Evolutionary conservation across 1,139 yeast species (phyloP).

Genomic region (Geotrichum fermentans): DNA sequence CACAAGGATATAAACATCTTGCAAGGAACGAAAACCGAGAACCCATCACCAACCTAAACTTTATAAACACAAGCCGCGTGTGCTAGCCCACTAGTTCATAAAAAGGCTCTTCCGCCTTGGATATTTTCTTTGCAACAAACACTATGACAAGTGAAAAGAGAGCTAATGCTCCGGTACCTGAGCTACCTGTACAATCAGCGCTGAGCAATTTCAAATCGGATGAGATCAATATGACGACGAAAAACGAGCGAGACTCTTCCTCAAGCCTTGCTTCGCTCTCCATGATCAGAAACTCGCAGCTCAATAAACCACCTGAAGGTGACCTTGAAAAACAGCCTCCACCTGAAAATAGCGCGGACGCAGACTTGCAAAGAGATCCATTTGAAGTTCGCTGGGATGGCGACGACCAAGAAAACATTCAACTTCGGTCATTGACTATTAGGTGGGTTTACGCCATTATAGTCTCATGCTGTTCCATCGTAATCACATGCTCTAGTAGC

Average conservation of each 20-base stretch:
- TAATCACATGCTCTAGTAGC: conserved; percentile 50
- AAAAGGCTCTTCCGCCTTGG: too few relatives aligned
- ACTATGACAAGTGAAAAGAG: too few relatives aligned
- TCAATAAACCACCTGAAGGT: neutral
- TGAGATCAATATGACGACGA: neutral
- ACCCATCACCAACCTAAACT: too few relatives aligned
- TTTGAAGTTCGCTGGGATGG: conserved; percentile 33
- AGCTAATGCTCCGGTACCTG: too few relatives aligned
- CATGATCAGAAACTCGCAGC: neutral
- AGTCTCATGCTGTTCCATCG: conserved; percentile 46
- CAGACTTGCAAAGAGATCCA: conserved; percentile 22
- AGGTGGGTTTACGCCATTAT: conserved; percentile 54
- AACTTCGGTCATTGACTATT: conserved; percentile 36
- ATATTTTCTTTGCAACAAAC: too few relatives aligned
- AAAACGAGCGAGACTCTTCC: neutral
- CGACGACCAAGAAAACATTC: conserved; percentile 47
- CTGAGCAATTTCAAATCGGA: neutral
- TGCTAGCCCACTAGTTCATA: too few relatives aligned
- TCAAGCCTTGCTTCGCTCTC: neutral
- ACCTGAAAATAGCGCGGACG: neutral
- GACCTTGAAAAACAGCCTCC: neutral
- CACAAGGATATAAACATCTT: too few relatives aligned
- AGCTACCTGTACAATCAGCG: too few relatives aligned
- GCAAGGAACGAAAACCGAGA: too few relatives aligned
- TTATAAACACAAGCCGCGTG: too few relatives aligned